phyloP scores from a whole-genome alignment of 305 asterid genomes.

The Ruellia speciosa region DNA sequence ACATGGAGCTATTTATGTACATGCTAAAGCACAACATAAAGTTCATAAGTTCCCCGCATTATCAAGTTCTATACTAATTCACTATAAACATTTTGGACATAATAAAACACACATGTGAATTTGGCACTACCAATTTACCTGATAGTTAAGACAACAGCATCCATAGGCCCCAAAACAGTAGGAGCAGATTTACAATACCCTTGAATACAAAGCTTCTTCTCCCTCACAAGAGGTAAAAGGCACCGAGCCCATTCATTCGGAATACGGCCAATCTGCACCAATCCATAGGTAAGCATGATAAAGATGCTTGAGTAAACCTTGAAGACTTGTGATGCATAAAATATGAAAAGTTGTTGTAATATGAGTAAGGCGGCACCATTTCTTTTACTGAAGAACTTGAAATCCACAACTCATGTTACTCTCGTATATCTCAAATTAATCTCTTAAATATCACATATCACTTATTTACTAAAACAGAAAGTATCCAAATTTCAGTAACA shows the following conservation, averaged over 20 bases:
- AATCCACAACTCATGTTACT: too few relatives aligned
- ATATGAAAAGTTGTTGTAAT: not conserved
- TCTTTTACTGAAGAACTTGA: not conserved
- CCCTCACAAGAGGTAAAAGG: constrained; percentile 83
- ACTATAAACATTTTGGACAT: constrained; percentile 6
- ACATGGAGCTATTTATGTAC: constrained; percentile 73
- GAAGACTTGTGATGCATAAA: not conserved
- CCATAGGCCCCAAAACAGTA: constrained; percentile 74
- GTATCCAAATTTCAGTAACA: constrained; percentile 1
- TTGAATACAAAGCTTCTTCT: constrained; percentile 50
- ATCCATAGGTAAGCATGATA: constrained; percentile 11
- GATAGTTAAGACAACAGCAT: constrained; percentile 55
- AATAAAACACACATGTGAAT: not conserved
- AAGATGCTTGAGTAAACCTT: not conserved
- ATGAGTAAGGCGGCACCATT: not conserved
- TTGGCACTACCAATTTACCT: constrained; percentile 36
- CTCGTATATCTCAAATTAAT: too few relatives aligned
- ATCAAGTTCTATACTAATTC: not conserved
- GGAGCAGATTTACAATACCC: constrained; percentile 85
- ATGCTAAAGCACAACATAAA: constrained; percentile 46
- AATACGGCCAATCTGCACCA: constrained; percentile 86
- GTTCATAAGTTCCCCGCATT: not conserved
- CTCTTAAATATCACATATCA: not conserved
- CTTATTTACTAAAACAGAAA: not conserved
- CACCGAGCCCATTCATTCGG: constrained; percentile 97